phyloP scores from a whole-genome alignment of 1,284 basidiomycete genomes.

The Trametes polyzona region DNA sequence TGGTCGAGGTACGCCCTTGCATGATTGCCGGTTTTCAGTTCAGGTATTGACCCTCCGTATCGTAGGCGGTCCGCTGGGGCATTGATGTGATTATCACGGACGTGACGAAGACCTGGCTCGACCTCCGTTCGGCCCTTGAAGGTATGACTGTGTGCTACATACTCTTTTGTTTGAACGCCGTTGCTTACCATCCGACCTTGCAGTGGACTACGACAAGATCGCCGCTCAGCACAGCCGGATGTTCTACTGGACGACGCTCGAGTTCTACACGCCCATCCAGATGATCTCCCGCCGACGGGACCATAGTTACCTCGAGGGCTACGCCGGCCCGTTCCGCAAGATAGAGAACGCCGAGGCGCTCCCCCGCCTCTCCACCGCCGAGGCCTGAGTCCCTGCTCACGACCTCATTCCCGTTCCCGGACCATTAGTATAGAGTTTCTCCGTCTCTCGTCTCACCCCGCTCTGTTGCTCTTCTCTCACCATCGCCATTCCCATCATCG shows the following conservation, averaged over 20 bases:
- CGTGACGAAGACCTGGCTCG: slow-evolving; percentile 76
- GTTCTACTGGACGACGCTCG: slow-evolving; percentile 76
- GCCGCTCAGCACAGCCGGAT: slow-evolving; percentile 63
- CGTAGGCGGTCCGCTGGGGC: slow-evolving; percentile 88
- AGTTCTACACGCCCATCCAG: slow-evolving; percentile 61
- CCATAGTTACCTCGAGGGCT: slow-evolving; percentile 29
- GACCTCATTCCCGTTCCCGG: neutral
- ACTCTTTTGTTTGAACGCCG: neutral
- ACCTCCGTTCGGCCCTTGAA: slow-evolving; percentile 68
- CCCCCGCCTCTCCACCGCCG: slow-evolving; percentile 9
- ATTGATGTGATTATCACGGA: slow-evolving; percentile 94
- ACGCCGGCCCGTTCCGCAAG: slow-evolving; percentile 36
- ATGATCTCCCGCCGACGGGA: slow-evolving; percentile 23
- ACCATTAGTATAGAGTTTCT: slow-evolving; percentile 2
- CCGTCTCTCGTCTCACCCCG: neutral
- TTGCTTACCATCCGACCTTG: neutral
- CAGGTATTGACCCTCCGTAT: neutral
- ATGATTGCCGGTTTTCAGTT: neutral
- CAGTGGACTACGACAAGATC: slow-evolving; percentile 73
- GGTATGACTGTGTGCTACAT: slow-evolving; percentile 45
- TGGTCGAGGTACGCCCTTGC: slow-evolving; percentile 79
- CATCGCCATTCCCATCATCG: no score
- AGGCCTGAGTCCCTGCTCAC: neutral
- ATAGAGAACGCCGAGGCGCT: slow-evolving; percentile 15
- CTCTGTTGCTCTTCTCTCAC: neutral